Conservation (phyloP, 345 rosid species). For the Gynandropsis gynandra region DNA sequence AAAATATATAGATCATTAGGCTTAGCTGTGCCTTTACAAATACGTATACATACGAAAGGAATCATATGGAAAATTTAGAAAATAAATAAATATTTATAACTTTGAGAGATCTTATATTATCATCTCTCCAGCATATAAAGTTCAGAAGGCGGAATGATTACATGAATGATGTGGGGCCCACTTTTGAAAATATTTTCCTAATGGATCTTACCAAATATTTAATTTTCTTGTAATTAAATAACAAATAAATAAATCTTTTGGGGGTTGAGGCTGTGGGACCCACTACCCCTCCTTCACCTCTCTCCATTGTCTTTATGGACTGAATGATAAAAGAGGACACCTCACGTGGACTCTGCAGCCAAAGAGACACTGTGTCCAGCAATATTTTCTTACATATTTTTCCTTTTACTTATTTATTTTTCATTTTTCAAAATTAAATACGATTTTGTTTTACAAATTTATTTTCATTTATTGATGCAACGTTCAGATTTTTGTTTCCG, state of each 20-base stretch:
- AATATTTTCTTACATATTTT: conserved; percentile 35
- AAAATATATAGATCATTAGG: too few species aligned
- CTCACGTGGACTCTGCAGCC: conserved; percentile 99
- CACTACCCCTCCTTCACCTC: conserved; percentile 40
- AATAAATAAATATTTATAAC: conserved; percentile 5
- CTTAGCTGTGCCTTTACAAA: background rate
- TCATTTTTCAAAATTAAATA: background rate
- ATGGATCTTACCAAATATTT: conserved; percentile 36
- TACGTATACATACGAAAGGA: conserved; percentile 3
- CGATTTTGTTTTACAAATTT: conserved; percentile 5
- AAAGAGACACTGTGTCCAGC: conserved; percentile 65
- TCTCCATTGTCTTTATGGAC: conserved; percentile 87
- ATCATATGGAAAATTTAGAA: background rate
- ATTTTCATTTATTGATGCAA: conserved; percentile 19
- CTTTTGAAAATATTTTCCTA: conserved; percentile 22
- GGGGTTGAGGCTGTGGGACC: conserved; percentile 44
- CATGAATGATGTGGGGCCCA: conserved; percentile 61
- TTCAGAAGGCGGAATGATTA: conserved; percentile 57
- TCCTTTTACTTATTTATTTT: background rate
- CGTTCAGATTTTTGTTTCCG: conserved; percentile 25
- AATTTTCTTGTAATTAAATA: conserved; percentile 24
- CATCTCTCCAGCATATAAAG: conserved; percentile 20
- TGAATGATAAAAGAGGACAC: conserved; percentile 94
- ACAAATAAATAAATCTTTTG: background rate
- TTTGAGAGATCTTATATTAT: conserved; percentile 8